A percentile compares a stretch with the other conserved stretches of the same genome.
These are phyloP conservation scores for Letharia lupina DNA, from an alignment of 495 filamentous ascomycete species.

Conservation along the genomic window DNA sequence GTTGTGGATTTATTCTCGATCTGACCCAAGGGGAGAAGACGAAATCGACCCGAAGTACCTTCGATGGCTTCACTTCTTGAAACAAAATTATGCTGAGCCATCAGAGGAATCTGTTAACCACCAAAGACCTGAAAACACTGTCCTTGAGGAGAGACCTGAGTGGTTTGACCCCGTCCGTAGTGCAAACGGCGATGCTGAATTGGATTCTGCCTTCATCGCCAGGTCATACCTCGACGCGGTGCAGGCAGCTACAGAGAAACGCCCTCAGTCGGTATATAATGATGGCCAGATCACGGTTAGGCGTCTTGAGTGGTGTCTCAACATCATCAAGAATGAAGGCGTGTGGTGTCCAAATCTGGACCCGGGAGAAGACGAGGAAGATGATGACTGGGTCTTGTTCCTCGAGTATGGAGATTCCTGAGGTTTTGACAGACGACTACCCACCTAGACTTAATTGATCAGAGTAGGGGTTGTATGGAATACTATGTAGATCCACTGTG, in stretches of 20 bases:
- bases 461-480: not conserved
- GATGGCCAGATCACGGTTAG: constrained; percentile 9
- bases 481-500: too few relatives aligned
- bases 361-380: constrained; percentile 26
- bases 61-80: constrained; percentile 12
- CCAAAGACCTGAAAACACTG: not conserved
- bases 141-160: not conserved
- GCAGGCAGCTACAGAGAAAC: constrained; percentile 11
- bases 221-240: constrained; percentile 19
- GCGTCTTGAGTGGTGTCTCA: constrained; percentile 21
- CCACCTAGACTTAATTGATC: not conserved
- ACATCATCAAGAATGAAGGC: constrained; percentile 20
- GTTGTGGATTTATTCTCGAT: constrained; percentile 7
- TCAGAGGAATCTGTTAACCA: not conserved
- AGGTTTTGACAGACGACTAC: not conserved
- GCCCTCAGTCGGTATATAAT: constrained; percentile 22
- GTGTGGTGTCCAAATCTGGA: constrained; percentile 25
- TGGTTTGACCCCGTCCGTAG: constrained; percentile 14
- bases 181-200: constrained; percentile 7
- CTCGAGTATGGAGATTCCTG: constrained; percentile 13
- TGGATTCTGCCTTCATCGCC: constrained; percentile 7
- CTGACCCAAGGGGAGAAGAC: not conserved
- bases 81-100: not conserved
- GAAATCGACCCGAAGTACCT: constrained; percentile 1
- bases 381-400: constrained; percentile 25